Evolutionary conservation across 495 filamentous ascomycete genomes (phyloP), one percentile per base, ranked within the genome.

Genomic region (Penicillium bovifimosum): DNA sequence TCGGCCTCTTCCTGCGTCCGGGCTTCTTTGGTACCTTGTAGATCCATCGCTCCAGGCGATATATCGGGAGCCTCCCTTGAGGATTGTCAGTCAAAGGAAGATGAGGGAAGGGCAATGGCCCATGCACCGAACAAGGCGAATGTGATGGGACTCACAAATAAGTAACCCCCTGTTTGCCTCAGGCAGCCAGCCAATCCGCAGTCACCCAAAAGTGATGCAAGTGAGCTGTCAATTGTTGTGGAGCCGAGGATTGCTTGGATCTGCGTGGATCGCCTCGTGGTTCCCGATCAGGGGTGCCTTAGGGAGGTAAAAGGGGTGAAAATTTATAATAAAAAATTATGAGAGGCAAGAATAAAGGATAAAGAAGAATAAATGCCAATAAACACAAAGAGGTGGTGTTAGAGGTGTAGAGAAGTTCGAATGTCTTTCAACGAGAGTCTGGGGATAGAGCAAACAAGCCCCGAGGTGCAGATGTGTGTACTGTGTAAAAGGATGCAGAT

Each of bases 11-110:
- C 72, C 48, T 74, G 66, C 38, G 69, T 64, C 16, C 66, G 69
- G 44, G 74, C 66, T 59, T 75, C 71, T 55, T 74, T 75, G n/a
- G 73, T 72, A 32, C 70, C 70, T 53, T 74, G 72, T 50, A 75
- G 66, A 60, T 76, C 72, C 74, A 76, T 75, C 44, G 54, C 44
- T 55, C 42, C 60, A 55, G 16, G 42, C 48, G 48, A 50, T 33
- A 31, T 32, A 13, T 50, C 46, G 38, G 9, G 39, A 27, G 8
- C 14, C 36, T n/a, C 38, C 39, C 47, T 50, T 42, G 1, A 33
- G 39, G 18, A 17, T 24, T 33, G 48, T 53, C 50, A 53, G 50
- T 46, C 39, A 46, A 47, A 42, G 7, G 41, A 29, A 50, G 35
- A 26, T 28, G 5, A 7, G 36, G 47, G 41, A 20, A 27, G 17